Evolutionary conservation across 345 rosid species (phyloP), one percentile per base, ranked within the genome.

Genomic region (Punica granatum): DNA sequence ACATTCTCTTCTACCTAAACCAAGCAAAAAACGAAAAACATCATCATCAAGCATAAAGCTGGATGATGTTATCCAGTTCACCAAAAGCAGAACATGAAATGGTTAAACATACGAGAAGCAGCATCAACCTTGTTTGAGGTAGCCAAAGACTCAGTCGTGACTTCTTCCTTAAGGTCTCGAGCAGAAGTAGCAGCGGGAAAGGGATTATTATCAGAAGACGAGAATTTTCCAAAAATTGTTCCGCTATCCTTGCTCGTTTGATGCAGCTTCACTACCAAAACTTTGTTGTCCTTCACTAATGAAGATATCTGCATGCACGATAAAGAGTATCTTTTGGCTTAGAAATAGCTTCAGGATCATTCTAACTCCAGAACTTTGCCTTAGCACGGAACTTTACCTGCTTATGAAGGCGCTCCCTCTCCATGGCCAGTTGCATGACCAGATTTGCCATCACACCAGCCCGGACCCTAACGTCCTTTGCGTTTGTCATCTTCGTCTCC

Each of bases 361-460:
- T 56, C 34, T 26, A 26, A 56, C 61, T 30, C 33, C 34, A 30
- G 6, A 56, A 28, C 18, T 56, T 56, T 56, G 10, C 61, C 13
- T 51, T 12, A 28, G 26, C 13, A 12, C 10, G 61, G 34, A 56
- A 26, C 18, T 30, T 56, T 64, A 89, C 99, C 99, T 91, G 92
- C 77, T 82, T 86, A 72, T 81, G 85, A 69, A 94, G 92, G 32
- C 90, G 92, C 72, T 91, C 97, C 79, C 97, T 85, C 83, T 91
- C 97, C 26, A 81, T 46, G 59, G 90, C 86, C 46, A 94, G 73
- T 72, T 80, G 92, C 86, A 88, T 76, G 67, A 94, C 81, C 70
- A 90, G 72, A 75, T 89, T 88, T n/a, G 83, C 82, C 74, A 94
- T 86, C 76, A 84, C 79, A 84, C 85, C 85, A 73, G 91, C 77